Conservation (phyloP, 192 early-diverging fungal genomes). For the Umbelopsis ramanniana region DNA sequence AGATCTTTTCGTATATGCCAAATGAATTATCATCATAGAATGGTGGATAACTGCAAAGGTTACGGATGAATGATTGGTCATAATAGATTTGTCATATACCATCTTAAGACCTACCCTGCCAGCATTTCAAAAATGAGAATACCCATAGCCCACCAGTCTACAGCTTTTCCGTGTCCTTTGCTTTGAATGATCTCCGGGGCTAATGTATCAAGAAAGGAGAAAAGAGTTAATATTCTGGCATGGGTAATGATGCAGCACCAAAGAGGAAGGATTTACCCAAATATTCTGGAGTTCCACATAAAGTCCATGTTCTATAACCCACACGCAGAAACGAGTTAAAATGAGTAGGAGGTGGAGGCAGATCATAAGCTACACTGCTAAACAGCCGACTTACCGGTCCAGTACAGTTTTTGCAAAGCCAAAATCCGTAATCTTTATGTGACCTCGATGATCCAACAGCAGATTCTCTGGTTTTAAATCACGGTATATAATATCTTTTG, state of each 20-base stretch:
- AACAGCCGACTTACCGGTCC: constrained; percentile 45
- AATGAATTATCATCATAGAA: constrained; percentile 98
- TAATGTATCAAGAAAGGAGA: not conserved
- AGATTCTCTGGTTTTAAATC: constrained; percentile 96
- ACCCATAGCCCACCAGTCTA: constrained; percentile 99
- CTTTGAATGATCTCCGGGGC: constrained; percentile 97
- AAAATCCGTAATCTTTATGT: constrained; percentile 98
- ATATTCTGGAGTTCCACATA: constrained; percentile 98
- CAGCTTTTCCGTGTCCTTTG: constrained; percentile 96
- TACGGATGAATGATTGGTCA: not conserved
- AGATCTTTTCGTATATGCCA: constrained; percentile 98
- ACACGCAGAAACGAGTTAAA: constrained; percentile 5
- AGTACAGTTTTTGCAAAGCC: constrained; percentile 95
- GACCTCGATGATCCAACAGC: constrained; percentile 81
- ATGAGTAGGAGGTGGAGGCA: not conserved
- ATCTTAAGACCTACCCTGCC: constrained; percentile 66
- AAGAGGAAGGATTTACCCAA: constrained; percentile 38
- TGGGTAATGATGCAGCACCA: not conserved
- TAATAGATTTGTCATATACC: not conserved
- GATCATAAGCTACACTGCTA: too few relatives aligned
- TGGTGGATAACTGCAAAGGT: constrained; percentile 73
- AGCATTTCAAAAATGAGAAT: constrained; percentile 99
- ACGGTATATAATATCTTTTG: constrained; percentile 93
- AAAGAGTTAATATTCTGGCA: not conserved
- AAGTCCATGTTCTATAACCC: constrained; percentile 87